phyloP scores from a whole-genome alignment of 306 rosid genomes.

The Luffa aegyptiaca region DNA sequence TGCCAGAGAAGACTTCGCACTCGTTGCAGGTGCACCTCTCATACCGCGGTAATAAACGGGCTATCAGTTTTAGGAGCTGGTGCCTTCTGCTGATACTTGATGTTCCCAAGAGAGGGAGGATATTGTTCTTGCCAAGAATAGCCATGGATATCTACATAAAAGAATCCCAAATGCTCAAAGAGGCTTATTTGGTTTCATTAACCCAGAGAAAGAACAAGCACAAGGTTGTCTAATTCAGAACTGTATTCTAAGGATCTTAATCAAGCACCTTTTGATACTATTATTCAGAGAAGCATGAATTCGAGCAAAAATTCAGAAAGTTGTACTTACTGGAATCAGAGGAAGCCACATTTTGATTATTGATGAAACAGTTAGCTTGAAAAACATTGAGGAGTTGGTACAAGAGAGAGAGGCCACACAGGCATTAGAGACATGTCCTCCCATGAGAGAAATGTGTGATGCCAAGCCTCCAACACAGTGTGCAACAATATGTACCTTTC shows the following conservation, averaged over 20 bases:
- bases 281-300: not conserved
- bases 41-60: constrained; percentile 14
- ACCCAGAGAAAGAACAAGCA: not conserved
- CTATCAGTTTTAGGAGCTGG: constrained; percentile 15
- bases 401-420: constrained; percentile 26
- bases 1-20: constrained; percentile 24
- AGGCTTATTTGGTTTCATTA: not conserved
- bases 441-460: constrained; percentile 27
- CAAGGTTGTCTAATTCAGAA: not conserved
- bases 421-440: constrained; percentile 20
- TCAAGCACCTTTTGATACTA: not conserved
- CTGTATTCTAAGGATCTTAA: not conserved
- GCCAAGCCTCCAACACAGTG: constrained; percentile 32
- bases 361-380: constrained; percentile 17
- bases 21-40: constrained; percentile 28
- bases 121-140: constrained; percentile 20
- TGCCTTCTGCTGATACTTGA: constrained; percentile 14
- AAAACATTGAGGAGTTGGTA: constrained; percentile 32
- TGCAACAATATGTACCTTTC: constrained; percentile 23
- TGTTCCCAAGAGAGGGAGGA: constrained; percentile 14
- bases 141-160: constrained; percentile 23
- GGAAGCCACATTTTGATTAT: constrained; percentile 30
- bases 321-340: constrained; percentile 16
- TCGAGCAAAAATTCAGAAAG: not conserved
- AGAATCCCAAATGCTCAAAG: not conserved